A percentile compares a stretch with the other conserved stretches of the same genome.
Conservation (phyloP, 495 filamentous ascomycete genomes). For the Daldinia vernicosa region DNA sequence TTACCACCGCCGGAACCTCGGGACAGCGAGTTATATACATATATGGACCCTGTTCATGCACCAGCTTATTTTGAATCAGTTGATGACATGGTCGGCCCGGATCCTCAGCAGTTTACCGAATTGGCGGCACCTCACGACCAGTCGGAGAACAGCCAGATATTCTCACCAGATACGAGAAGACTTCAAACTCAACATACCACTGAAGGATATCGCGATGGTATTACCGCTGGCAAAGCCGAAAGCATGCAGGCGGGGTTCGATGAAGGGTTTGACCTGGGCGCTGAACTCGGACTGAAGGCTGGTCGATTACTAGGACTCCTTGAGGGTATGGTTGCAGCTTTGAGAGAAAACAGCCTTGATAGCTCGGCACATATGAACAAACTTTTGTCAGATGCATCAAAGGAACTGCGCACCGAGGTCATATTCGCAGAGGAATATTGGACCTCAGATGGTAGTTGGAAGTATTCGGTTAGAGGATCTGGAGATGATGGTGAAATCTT, state of each 20-base stretch:
- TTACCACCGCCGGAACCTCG: slow-evolving; percentile 9
- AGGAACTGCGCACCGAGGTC: slow-evolving; percentile 67
- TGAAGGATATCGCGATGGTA: slow-evolving; percentile 90
- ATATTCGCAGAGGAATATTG: slow-evolving; percentile 72
- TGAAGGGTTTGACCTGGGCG: slow-evolving; percentile 83
- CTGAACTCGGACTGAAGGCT: slow-evolving; percentile 73
- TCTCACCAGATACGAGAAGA: slow-evolving; percentile 46
- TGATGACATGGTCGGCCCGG: neutral
- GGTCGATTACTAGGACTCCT: slow-evolving; percentile 76
- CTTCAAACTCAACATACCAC: slow-evolving; percentile 78
- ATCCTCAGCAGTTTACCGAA: slow-evolving; percentile 4
- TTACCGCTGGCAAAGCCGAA: slow-evolving; percentile 72
- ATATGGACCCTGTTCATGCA: neutral
- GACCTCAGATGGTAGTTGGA: slow-evolving; percentile 68
- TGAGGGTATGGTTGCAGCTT: slow-evolving; percentile 66
- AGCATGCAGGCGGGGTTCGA: slow-evolving; percentile 88
- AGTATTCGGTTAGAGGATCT: slow-evolving; percentile 60
- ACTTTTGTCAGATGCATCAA: slow-evolving; percentile 62
- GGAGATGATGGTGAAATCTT: slow-evolving; percentile 46
- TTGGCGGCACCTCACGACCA: slow-evolving; percentile 1
- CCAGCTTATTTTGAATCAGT: neutral
- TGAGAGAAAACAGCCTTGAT: slow-evolving; percentile 25
- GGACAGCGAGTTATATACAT: slow-evolving; percentile 5
- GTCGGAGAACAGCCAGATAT: neutral
- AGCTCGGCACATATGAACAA: slow-evolving; percentile 40